Conservation (phyloP, 1,139 yeast species). For the Debaryomycetaceae sp. region DNA sequence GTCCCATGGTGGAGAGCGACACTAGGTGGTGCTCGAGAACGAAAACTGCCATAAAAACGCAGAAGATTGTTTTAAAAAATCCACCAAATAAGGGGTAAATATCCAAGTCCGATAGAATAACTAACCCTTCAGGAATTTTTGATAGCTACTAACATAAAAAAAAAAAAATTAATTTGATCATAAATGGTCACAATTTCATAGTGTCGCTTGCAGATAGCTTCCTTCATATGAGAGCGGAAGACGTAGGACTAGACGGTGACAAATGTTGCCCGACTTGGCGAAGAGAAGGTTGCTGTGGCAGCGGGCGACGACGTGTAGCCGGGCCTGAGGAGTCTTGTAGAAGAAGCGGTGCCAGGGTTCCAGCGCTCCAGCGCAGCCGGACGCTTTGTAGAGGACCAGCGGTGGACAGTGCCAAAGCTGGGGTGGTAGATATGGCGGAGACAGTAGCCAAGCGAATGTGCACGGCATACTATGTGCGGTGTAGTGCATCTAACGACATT, state of each 20-base stretch:
- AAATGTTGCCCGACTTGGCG: not conserved
- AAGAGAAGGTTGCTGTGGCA: not conserved
- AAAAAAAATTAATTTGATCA: not conserved
- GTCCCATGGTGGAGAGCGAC: not conserved
- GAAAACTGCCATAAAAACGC: not conserved
- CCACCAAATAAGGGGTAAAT: not conserved
- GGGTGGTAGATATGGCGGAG: too few species aligned
- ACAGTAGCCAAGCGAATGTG: not conserved
- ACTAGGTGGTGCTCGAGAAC: not conserved
- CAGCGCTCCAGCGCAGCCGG: too few species aligned
- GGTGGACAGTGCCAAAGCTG: too few species aligned
- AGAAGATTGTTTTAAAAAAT: not conserved
- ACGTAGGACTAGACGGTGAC: not conserved
- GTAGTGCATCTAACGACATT: not conserved
- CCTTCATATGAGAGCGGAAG: not conserved
- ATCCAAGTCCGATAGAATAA: not conserved
- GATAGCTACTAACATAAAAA: not conserved
- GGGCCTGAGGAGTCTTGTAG: not conserved
- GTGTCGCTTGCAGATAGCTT: not conserved
- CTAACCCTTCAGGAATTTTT: not conserved
- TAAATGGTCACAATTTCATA: not conserved
- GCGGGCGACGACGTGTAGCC: not conserved
- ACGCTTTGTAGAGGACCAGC: too few species aligned
- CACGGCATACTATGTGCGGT: not conserved
- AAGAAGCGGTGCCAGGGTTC: not conserved